Evolutionary conservation across 2,329 filamentous ascomycete species (phyloP).

Genomic region (Tolypocladium ovalisporum): DNA sequence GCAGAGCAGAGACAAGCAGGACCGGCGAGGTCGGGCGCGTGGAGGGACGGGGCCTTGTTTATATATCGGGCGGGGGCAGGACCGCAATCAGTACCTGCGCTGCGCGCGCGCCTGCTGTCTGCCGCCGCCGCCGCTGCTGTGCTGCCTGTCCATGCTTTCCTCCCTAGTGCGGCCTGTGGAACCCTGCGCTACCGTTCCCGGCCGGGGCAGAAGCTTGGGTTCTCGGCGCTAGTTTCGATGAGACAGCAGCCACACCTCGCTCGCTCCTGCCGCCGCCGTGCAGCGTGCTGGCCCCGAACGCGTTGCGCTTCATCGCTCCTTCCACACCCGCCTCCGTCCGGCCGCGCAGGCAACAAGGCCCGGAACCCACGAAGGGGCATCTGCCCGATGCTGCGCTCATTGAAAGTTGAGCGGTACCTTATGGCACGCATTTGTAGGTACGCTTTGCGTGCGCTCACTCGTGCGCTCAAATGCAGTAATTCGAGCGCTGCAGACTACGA

Average conservation of each 20-base stretch:
- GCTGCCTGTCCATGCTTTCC: not conserved
- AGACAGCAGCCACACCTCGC: slow-evolving; percentile 15
- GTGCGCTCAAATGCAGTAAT: not conserved
- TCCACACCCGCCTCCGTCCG: not conserved
- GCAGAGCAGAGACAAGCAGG: slow-evolving; percentile 24
- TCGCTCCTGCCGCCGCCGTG: slow-evolving; percentile 1
- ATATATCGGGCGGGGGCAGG: slow-evolving; percentile 48
- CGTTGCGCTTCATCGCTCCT: not conserved
- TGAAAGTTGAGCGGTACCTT: not conserved
- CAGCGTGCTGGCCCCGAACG: not conserved
- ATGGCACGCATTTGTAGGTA: not conserved
- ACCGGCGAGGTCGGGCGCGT: slow-evolving; percentile 37
- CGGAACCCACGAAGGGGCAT: too few species aligned
- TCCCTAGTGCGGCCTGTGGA: slow-evolving; percentile 1
- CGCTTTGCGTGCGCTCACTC: not conserved
- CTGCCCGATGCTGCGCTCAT: not conserved
- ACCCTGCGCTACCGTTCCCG: slow-evolving; percentile 3
- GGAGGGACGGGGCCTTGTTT: slow-evolving; percentile 43
- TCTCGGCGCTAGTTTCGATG: not conserved
- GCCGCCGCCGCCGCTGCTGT: not conserved
- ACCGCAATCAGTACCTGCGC: slow-evolving; percentile 41
- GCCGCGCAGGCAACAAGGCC: not conserved
- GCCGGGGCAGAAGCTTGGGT: not conserved
- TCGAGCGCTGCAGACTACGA: not conserved
- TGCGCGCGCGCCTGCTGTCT: not conserved